Percentiles rank a stretch among this genome's conserved stretches.
phyloP scores from a whole-genome alignment of 768 basidiomycete species.

The Basidioascus undulatus region DNA sequence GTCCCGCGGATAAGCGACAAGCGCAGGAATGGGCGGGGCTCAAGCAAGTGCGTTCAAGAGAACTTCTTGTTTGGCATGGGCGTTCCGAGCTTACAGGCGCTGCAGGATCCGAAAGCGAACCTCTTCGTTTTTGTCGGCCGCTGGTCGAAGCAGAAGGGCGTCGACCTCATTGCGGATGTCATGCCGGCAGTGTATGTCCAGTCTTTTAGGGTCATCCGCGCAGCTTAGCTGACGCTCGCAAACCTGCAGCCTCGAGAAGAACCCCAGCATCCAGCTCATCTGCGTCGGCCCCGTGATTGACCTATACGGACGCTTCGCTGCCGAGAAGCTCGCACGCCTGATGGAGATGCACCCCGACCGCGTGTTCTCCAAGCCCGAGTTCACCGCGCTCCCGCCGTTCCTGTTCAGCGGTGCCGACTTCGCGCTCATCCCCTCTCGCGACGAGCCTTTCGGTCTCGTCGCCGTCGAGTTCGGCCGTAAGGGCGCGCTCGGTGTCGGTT shows the following conservation, averaged over 20 bases:
- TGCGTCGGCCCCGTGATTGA: constrained; percentile 87
- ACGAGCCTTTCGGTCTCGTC: constrained; percentile 86
- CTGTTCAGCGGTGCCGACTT: constrained; percentile 89
- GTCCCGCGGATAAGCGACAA: constrained; percentile 72
- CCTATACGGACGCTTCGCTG: constrained; percentile 81
- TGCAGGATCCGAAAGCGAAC: constrained; percentile 73
- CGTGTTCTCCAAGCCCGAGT: constrained; percentile 89
- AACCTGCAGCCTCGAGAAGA: constrained; percentile 46
- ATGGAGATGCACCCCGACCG: constrained; percentile 91
- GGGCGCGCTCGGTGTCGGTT: constrained; percentile 84
- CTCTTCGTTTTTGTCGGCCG: constrained; percentile 90
- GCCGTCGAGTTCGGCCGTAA: constrained; percentile 92
- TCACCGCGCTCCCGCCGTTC: constrained; percentile 77
- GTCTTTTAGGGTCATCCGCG: neutral
- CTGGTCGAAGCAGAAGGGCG: constrained; percentile 95
- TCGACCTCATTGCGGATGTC: constrained; percentile 89
- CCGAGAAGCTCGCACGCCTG: constrained; percentile 70
- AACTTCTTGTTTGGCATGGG: too few relatives aligned
- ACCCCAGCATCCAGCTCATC: constrained; percentile 61
- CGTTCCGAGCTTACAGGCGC: too few relatives aligned
- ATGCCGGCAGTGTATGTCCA: constrained; percentile 57
- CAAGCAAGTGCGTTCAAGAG: too few relatives aligned
- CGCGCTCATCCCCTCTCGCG: constrained; percentile 80
- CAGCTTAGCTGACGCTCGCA: constrained; percentile 4
- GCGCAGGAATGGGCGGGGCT: constrained; percentile 90